Evolutionary conservation across 2,329 filamentous ascomycete genomes (phyloP), one percentile per base, ranked within the genome.

Genomic region (Acarospora socialis): DNA sequence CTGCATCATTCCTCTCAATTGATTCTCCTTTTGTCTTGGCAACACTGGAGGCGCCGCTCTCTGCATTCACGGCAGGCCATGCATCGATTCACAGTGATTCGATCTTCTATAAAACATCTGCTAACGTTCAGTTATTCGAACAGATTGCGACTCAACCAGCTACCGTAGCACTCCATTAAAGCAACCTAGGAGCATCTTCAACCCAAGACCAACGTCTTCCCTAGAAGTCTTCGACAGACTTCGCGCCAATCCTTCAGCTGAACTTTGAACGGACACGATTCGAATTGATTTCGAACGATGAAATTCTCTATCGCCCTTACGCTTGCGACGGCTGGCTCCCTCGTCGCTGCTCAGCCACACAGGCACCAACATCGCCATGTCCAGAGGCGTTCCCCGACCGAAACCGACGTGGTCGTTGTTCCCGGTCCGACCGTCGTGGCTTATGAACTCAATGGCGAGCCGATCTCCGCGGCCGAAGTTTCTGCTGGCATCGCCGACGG

Each of bases 401-500:
- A 56, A 37, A 59, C 61, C 13, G 56, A 61, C 41, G 49, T 63
- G 32, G 67, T 71, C 33, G 65, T 68, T 33, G 66, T 75, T 30
- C 60, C 67, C 23, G 70, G 66, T 24, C 66, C 75, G 19, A 75
- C 72, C 31, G 68, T 75, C 44, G 71, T 76, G 34, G 68, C 77
- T 35, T 94, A 86, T 58, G 66, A 77, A 51, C 61, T 86, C 33
- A 70, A 78, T 38, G 77, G 76, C 38, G 46, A 73, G 48, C 41
- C 60, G 20, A 66, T 92, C 44, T 61, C 63, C 32, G 57, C 68
- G 38, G 56, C 68, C 0, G 68, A 83, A 38, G 83, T 83, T 33
- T 67, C 77, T 58, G 52, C 70, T 34, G 82, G 83, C 42, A 66
- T 95, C 45, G 59, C 67, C 35, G 68, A 77, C 39, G 80, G 83